These are phyloP conservation scores for Scheffersomyces illinoinensis DNA, from an alignment of 1,139 yeast species.

Conservation along the genomic window DNA sequence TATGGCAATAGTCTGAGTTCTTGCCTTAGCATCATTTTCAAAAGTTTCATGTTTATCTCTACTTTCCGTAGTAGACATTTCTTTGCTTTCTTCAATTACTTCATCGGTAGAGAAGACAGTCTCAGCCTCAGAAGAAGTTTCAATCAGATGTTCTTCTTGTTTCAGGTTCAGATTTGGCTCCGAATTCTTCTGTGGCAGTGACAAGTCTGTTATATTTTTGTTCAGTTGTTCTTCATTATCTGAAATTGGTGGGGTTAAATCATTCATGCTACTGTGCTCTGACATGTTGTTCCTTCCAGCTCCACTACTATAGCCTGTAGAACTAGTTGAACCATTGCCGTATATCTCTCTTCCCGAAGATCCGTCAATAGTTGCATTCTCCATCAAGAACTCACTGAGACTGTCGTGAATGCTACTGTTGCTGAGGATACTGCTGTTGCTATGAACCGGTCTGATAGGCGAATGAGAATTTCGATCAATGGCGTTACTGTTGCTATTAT, in stretches of 20 bases:
- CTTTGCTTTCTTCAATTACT: not conserved
- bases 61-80: not conserved
- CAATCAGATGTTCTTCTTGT: slow-evolving; percentile 8
- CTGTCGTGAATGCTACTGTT: not conserved
- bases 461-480: not conserved
- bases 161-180: slow-evolving; percentile 6
- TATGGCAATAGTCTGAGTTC: slow-evolving; percentile 7
- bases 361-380: not conserved
- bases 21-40: not conserved
- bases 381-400: not conserved
- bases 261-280: not conserved
- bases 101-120: slow-evolving; percentile 29
- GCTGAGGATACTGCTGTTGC: not conserved
- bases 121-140: slow-evolving; percentile 45
- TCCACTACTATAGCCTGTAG: not conserved
- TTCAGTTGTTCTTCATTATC: slow-evolving; percentile 13
- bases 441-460: not conserved
- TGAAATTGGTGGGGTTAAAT: slow-evolving; percentile 23
- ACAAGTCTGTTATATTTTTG: not conserved
- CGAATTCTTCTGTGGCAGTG: slow-evolving; percentile 2
- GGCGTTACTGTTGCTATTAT: not conserved
- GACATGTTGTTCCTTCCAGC: not conserved
- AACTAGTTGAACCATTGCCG: not conserved
- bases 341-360: not conserved
- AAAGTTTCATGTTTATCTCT: not conserved